Evolutionary conservation across 352 stramenopile genomes (phyloP).

Genomic region (Phytophthora uliginosa): DNA sequence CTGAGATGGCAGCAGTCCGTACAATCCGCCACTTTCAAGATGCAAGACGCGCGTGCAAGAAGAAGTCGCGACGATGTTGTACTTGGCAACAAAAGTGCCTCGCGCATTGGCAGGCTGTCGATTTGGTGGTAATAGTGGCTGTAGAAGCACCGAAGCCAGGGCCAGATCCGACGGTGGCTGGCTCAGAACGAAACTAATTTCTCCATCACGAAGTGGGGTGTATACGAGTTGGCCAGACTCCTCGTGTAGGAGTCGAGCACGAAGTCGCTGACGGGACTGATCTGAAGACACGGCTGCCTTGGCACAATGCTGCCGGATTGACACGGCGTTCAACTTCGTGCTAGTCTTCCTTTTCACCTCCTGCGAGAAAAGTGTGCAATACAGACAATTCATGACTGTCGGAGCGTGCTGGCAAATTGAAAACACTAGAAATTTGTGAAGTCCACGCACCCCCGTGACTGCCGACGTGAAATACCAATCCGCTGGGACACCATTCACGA

Average conservation of each 20-base stretch:
- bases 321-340: conserved; percentile 22
- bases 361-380: conserved; percentile 23
- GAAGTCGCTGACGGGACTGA: conserved; percentile 11
- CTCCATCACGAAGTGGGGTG: conserved; percentile 59
- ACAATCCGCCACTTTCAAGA: conserved; percentile 29
- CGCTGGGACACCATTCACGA: conserved; percentile 46
- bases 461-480: conserved; percentile 78
- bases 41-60: conserved; percentile 60
- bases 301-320: conserved; percentile 43
- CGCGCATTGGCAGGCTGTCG: conserved; percentile 41
- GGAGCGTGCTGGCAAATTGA: not conserved
- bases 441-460: conserved; percentile 48
- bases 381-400: not conserved
- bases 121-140: conserved; percentile 45
- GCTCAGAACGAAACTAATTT: conserved; percentile 63
- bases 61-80: conserved; percentile 46
- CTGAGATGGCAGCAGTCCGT: conserved; percentile 44
- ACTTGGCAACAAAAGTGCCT: conserved; percentile 71
- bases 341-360: conserved; percentile 62
- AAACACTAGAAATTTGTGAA: conserved; percentile 1
- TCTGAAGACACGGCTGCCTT: conserved; percentile 34
- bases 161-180: conserved; percentile 58
- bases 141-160: conserved; percentile 55
- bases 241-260: conserved; percentile 44
- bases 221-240: conserved; percentile 50